Conservation (phyloP, 139 green algal species). For the Tetradesmus lagerheimii region DNA sequence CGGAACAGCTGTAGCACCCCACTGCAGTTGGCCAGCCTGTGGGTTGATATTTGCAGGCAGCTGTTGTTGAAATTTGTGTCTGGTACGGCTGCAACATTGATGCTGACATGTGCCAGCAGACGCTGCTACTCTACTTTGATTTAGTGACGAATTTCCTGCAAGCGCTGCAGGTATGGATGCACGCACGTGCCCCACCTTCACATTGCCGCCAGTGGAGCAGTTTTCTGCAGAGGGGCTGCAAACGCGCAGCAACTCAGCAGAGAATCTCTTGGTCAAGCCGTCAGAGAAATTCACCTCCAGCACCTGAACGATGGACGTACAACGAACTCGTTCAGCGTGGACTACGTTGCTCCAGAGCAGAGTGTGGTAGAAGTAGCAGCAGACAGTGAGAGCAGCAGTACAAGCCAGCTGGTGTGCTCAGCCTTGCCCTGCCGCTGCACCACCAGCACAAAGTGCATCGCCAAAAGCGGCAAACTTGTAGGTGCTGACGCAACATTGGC, state of each 20-base stretch:
- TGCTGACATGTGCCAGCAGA: not conserved
- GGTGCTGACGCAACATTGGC: not conserved
- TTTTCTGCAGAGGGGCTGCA: slow-evolving; percentile 44
- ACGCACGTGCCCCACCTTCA: not conserved
- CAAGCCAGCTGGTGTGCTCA: not conserved
- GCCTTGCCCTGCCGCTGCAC: not conserved
- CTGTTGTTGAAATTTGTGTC: not conserved
- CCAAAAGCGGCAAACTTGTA: not conserved
- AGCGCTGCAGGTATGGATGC: not conserved
- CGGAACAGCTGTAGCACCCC: not conserved
- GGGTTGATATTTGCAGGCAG: not conserved
- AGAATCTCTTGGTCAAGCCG: not conserved
- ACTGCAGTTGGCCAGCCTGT: not conserved
- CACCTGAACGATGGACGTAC: not conserved
- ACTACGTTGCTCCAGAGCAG: not conserved
- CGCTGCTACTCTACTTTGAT: not conserved
- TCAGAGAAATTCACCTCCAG: slow-evolving; percentile 24
- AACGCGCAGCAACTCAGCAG: slow-evolving; percentile 32
- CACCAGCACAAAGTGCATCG: not conserved
- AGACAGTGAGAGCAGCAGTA: not conserved
- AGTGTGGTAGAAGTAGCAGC: not conserved
- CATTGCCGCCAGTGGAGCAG: slow-evolving; percentile 23
- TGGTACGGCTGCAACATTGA: no score
- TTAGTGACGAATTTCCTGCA: not conserved
- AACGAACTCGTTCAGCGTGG: not conserved